Conservation (phyloP, 306 rosid species). For the Prunus mume region DNA sequence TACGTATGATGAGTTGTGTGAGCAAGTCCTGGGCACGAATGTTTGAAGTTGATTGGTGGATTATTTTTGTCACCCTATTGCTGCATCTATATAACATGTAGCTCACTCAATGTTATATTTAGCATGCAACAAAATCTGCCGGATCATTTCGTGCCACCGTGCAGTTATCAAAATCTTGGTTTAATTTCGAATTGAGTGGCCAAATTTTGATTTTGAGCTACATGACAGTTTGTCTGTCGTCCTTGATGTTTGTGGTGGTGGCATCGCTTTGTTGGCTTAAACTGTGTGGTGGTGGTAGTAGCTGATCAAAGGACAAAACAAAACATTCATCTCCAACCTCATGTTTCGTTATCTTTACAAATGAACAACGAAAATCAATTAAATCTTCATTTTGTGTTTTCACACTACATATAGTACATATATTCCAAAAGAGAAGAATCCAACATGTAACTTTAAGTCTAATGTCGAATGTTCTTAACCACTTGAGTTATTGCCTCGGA, state of each 20-base stretch:
- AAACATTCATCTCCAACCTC: neutral
- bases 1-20: conserved; percentile 33
- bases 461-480: too few relatives aligned
- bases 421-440: too few relatives aligned
- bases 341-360: conserved; percentile 15
- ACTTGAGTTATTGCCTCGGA: too few relatives aligned
- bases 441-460: too few relatives aligned
- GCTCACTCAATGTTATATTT: neutral
- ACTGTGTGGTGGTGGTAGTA: neutral
- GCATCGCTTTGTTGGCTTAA: neutral
- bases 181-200: neutral
- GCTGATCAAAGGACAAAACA: neutral
- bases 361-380: neutral
- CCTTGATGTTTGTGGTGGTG: neutral
- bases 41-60: conserved; percentile 14
- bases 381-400: too few relatives aligned
- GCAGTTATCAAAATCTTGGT: conserved; percentile 8
- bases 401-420: too few relatives aligned
- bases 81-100: neutral
- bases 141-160: neutral
- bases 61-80: neutral
- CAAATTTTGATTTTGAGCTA: neutral
- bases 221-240: neutral
- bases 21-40: conserved; percentile 20
- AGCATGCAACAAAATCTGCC: neutral